Evolutionary conservation across 805 yeast genomes (phyloP), one percentile per base, ranked within the genome.

Genomic region (Pichia sporocuriosa): DNA sequence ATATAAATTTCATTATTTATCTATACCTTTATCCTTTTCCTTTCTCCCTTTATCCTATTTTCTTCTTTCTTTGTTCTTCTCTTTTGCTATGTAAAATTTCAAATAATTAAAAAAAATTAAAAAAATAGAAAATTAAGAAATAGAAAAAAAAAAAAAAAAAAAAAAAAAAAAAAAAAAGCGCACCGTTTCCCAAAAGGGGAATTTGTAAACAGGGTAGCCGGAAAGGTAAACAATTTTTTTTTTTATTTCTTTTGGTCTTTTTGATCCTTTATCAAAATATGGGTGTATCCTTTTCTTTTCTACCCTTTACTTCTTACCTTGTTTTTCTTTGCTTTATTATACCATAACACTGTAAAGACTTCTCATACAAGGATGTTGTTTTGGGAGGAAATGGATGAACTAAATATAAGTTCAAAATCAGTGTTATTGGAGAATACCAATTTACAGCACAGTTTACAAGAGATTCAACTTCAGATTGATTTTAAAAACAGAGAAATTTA

Each of bases 401-500:
- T 35, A 21, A 35, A 26, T 11, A 15, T n/a, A 6, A 11, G 34
- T 8, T 34, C 46, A 12, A 28, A 32, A 16, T 13, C 21, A 3
- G 34, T 32, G 4, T 20, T 42, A 6, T 17, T 11, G 15, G 19
- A 23, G 7, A 56, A 55, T 35, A 33, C 43, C 12, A 34, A 38
- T 6, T 47, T 59, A 3, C 43, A 53, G 4, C 39, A 39, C 13
- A 29, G 32, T 27, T 31, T 57, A 15, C 51, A 54, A 24, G 28
- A 31, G 13, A 33, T 49, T 3, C 59, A 56, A 33, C 27, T 32
- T 4, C 35, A 44, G 17, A 32, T 59, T 13, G 34, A 52, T 9
- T 42, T 44, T 6, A 47, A 51, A 31, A 59, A 59, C 24, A 36
- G 35, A 19, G 38, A 39, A 22, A 45, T 59, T 12, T 55, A 57